phyloP scores from a whole-genome alignment of 176 grass and related monocot genomes.

The Aechmea fasciata region DNA sequence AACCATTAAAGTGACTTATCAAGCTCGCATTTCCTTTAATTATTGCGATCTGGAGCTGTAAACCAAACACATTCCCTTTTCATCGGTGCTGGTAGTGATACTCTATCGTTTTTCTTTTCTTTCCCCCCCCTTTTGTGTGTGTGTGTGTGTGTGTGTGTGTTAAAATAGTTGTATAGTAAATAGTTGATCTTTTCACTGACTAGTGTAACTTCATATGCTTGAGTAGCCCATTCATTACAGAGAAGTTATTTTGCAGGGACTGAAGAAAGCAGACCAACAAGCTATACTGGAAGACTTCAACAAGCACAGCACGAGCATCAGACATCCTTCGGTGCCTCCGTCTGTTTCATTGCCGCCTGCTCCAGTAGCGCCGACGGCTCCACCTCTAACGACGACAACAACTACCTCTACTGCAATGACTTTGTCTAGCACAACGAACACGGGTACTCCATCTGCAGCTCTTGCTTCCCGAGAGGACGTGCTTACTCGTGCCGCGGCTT shows the following conservation, averaged over 20 bases:
- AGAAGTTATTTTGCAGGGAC: slow-evolving; percentile 37
- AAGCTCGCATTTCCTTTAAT: background rate
- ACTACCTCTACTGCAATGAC: background rate
- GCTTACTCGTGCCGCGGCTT: slow-evolving; percentile 76
- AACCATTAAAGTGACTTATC: no score
- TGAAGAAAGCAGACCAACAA: slow-evolving; percentile 98
- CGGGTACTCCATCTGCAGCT: slow-evolving; percentile 28
- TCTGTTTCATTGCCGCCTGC: slow-evolving; percentile 28
- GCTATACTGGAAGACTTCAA: slow-evolving; percentile 89
- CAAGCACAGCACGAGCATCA: slow-evolving; percentile 65
- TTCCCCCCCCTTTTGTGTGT: no score
- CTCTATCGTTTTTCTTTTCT: background rate
- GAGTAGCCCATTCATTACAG: background rate
- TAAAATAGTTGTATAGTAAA: no score
- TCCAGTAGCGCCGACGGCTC: slow-evolving; percentile 24
- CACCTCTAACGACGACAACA: slow-evolving; percentile 17
- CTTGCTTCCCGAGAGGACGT: slow-evolving; percentile 85
- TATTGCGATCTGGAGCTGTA: background rate
- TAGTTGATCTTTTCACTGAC: no score
- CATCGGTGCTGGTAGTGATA: background rate
- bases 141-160: no score
- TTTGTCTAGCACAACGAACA: slow-evolving; percentile 13
- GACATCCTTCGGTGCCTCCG: slow-evolving; percentile 50
- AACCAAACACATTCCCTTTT: background rate
- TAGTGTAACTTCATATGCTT: background rate